phyloP scores from a whole-genome alignment of 2,329 filamentous ascomycete species.

The Aspergillus pseudoviridinutans region DNA sequence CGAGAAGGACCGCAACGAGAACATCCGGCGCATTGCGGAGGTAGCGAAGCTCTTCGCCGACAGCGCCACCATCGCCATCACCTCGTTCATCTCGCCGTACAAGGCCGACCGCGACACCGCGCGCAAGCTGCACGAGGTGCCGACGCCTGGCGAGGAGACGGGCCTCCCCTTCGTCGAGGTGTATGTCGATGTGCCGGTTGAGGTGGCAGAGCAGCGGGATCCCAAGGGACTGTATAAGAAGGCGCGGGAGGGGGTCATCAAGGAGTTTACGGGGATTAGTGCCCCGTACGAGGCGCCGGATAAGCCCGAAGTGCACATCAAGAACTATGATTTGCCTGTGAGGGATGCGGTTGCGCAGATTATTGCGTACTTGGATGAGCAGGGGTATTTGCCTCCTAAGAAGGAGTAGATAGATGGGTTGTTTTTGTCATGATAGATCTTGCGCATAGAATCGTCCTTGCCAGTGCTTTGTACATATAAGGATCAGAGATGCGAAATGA shows the following conservation, averaged over 20 bases:
- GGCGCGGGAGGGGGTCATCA: constrained; percentile 87
- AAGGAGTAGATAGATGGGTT: constrained; percentile 22
- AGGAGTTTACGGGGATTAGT: constrained; percentile 94
- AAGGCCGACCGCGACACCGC: constrained; percentile 79
- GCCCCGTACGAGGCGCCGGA: constrained; percentile 91
- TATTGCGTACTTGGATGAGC: constrained; percentile 68
- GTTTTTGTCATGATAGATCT: constrained; percentile 1
- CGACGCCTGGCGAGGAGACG: constrained; percentile 53
- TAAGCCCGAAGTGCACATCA: constrained; percentile 81
- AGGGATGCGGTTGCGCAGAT: constrained; percentile 88
- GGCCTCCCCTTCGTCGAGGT: constrained; percentile 89
- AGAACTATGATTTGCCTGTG: constrained; percentile 74
- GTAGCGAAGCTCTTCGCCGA: constrained; percentile 97
- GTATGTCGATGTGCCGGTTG: constrained; percentile 84
- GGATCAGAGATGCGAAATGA: not conserved
- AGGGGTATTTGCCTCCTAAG: constrained; percentile 56
- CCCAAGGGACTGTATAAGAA: constrained; percentile 99
- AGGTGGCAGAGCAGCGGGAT: constrained; percentile 89
- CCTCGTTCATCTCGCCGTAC: constrained; percentile 96
- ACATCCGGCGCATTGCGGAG: constrained; percentile 94
- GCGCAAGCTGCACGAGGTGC: constrained; percentile 69
- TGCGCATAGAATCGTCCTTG: not conserved
- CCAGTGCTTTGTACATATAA: not conserved
- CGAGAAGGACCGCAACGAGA: constrained; percentile 91
- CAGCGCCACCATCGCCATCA: constrained; percentile 78